Percentiles rank a stretch among this genome's conserved stretches.
Evolutionary conservation across 768 basidiomycete species (phyloP).

Genomic region (Punctularia strigosozonata): DNA sequence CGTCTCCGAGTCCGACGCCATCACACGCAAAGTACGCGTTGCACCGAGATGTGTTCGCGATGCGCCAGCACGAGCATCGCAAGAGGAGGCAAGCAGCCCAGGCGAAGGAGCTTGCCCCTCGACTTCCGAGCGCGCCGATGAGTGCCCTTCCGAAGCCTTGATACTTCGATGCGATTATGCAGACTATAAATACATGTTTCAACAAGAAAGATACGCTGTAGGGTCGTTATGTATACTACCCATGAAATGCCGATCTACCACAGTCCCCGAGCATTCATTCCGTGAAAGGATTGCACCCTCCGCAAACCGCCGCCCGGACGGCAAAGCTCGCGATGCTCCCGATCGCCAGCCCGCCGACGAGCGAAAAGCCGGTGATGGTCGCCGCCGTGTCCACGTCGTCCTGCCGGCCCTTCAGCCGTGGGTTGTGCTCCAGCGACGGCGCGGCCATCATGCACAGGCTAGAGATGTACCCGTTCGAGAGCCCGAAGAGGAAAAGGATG

Average conservation of each 20-base stretch:
- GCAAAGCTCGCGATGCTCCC: slow-evolving; percentile 79
- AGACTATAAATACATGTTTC: too few species aligned
- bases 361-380: slow-evolving; percentile 65
- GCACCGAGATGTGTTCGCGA: slow-evolving; percentile 75
- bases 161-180: too few species aligned
- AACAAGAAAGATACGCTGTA: too few species aligned
- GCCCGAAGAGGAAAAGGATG: slow-evolving; percentile 62
- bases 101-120: slow-evolving; percentile 58
- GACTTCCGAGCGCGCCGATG: slow-evolving; percentile 51
- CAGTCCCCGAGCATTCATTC: slow-evolving; percentile 6
- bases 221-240: too few species aligned
- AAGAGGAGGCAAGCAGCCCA: slow-evolving; percentile 55
- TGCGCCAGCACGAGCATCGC: slow-evolving; percentile 69
- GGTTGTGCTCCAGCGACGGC: slow-evolving; percentile 73
- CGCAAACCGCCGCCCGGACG: slow-evolving; percentile 55
- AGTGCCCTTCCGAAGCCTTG: slow-evolving; percentile 9
- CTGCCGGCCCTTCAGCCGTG: slow-evolving; percentile 47
- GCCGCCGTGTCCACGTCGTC: slow-evolving; percentile 84
- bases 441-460: slow-evolving; percentile 76
- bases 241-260: too few species aligned
- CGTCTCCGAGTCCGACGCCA: slow-evolving; percentile 19
- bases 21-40: slow-evolving; percentile 67
- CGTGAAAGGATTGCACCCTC: slow-evolving; percentile 58
- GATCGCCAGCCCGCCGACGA: slow-evolving; percentile 61
- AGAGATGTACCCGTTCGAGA: slow-evolving; percentile 71